A percentile compares a stretch with the other conserved stretches of the same genome.
These are phyloP conservation scores for Paxillus ammoniavirescens DNA, from an alignment of 768 basidiomycete genomes.

Conservation along the genomic window DNA sequence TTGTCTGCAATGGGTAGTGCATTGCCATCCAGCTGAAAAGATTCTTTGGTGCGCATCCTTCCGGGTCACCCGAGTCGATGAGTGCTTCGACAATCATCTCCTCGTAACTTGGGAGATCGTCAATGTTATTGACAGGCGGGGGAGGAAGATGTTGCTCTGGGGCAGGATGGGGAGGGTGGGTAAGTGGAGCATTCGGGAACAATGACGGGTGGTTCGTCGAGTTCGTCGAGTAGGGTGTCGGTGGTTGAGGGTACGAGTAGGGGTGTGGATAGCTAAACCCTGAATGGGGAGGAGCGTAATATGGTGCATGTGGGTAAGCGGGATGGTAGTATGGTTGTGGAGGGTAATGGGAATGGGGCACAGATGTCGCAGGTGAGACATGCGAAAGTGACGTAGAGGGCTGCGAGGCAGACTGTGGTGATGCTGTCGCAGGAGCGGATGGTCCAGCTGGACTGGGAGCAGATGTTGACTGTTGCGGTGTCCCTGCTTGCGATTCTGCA, in stretches of 20 bases:
- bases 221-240: conserved; percentile 31
- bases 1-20: conserved; percentile 80
- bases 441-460: conserved; percentile 25
- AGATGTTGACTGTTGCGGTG: conserved; percentile 17
- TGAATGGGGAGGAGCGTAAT: conserved; percentile 50
- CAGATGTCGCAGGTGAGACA: conserved; percentile 19
- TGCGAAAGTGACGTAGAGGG: conserved; percentile 19
- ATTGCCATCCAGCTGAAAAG: conserved; percentile 83
- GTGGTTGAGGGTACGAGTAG: conserved; percentile 30
- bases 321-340: conserved; percentile 57
- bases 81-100: conserved; percentile 90
- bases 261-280: conserved; percentile 40
- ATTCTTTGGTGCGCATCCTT: conserved; percentile 81
- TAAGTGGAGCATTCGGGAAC: conserved; percentile 36
- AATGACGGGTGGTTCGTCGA: conserved; percentile 29
- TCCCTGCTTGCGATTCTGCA: conserved; percentile 14
- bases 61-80: conserved; percentile 59
- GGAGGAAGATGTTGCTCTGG: conserved; percentile 26
- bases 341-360: conserved; percentile 44
- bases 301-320: conserved; percentile 66
- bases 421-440: conserved; percentile 16
- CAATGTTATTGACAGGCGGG: conserved; percentile 24
- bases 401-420: conserved; percentile 17
- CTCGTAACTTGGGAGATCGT: conserved; percentile 83
- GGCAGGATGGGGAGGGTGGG: conserved; percentile 32